Base-by-base conservation (phyloP, 768 basidiomycete species). In the Boletus bicolor region DNA sequence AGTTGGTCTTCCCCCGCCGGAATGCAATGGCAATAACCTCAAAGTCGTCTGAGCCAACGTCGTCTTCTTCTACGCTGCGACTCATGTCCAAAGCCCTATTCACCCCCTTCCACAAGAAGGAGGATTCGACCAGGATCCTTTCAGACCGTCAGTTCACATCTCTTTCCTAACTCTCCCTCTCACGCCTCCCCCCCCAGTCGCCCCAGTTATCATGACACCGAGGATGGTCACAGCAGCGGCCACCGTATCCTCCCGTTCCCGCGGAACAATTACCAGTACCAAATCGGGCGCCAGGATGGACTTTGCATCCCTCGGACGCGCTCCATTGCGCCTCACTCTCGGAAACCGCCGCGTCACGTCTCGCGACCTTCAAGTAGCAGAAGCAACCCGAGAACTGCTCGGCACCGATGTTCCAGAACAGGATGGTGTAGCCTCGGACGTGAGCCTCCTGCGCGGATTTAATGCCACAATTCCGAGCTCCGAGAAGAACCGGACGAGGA, bases 391-490 rank as follows among this genome's bases (percentile, higher is more conserved):
- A 26, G 89, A 91, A 67, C 74, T 93, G 10, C 81, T 93, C 37
- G 74, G 77, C 15, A 79, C 77, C 5, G 84, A 88, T 34, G 81
- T 93, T 2, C 91, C 91, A 3, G 89, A 91, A 61, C 81, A 82
- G 15, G 82, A 83, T 14, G 87, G 84, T 38, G 77, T 87, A 32
- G 86, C 87, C 5, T 79, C 81, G 15, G 82, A 84, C 64, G 85
- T 94, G 49, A 91, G 90, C 64, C 77, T 98, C 35, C 75, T 97
- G 41, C 84, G 88, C 44, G 96, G 96, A 0, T 98, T 98, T 72
- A 89, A 91, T 65, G 96, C 96, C 17, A 98, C 96, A 2, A 89
- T 97, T 42, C 96, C 96, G 12, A 90, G 89, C 66, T 83, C 94
- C 38, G 89, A 93, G 62, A 81, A 85, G 67, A 80, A 91, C 51